These are phyloP conservation scores for Citrus inodora DNA, from an alignment of 345 rosid genomes.

Conservation along the genomic window DNA sequence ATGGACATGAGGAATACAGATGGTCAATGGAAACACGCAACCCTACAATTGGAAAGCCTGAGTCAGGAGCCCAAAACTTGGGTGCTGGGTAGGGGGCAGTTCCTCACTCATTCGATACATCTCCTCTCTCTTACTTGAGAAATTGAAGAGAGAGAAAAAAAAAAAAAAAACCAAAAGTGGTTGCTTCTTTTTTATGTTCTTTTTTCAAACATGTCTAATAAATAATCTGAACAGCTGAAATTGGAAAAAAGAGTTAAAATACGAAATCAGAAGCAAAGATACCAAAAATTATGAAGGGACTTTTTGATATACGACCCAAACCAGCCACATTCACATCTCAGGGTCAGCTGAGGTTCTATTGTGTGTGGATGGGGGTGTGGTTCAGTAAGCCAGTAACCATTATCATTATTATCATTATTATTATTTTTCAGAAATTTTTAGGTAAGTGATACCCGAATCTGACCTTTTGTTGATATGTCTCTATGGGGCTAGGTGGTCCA, in stretches of 20 bases:
- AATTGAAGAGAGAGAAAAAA: not conserved
- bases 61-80: not conserved
- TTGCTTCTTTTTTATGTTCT: not conserved
- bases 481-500: conserved; percentile 14
- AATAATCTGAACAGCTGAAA: not conserved
- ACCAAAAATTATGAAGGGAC: not conserved
- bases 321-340: not conserved
- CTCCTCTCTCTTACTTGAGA: not conserved
- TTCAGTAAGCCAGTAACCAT: not conserved
- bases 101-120: not conserved
- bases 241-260: not conserved
- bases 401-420: not conserved
- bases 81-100: no score
- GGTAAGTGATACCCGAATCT: not conserved
- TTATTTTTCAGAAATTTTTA: not conserved
- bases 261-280: not conserved
- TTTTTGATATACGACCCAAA: not conserved
- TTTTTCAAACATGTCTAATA: not conserved
- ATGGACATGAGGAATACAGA: not conserved
- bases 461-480: not conserved
- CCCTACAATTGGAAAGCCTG: not conserved
- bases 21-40: not conserved
- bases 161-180: not conserved
- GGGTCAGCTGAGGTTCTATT: not conserved
- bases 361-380: not conserved